Percentiles rank a stretch among this genome's conserved stretches.
These are phyloP conservation scores for Apiosordaria backusii DNA, from an alignment of 495 filamentous ascomycete genomes.

Conservation along the genomic window DNA sequence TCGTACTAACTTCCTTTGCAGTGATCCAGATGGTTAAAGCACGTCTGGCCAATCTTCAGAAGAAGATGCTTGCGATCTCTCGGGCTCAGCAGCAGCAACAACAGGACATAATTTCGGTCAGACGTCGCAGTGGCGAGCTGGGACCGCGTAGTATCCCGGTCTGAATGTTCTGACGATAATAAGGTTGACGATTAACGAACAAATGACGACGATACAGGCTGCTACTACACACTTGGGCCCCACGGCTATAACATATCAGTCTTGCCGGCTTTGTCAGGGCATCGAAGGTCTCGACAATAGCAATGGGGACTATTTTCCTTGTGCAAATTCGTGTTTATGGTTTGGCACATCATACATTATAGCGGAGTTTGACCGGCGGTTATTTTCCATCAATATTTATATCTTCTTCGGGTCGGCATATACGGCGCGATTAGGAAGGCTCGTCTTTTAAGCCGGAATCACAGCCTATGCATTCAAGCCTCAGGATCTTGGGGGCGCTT, in stretches of 20 bases:
- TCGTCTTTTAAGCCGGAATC: neutral
- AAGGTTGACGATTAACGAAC: slow-evolving; percentile 21
- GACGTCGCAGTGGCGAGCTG: slow-evolving; percentile 45
- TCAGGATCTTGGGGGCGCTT: neutral
- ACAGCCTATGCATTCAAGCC: neutral
- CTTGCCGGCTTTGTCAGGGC: neutral
- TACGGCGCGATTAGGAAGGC: neutral
- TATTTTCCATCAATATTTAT: neutral
- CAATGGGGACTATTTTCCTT: neutral
- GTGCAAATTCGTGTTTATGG: neutral
- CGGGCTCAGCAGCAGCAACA: slow-evolving; percentile 34
- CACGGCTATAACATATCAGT: slow-evolving; percentile 6
- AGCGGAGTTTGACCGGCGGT: neutral
- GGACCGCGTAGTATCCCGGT: slow-evolving; percentile 42
- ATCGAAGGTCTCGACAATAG: neutral
- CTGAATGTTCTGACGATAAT: slow-evolving; percentile 19
- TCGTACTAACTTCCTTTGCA: slow-evolving; percentile 24
- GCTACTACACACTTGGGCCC: slow-evolving; percentile 12
- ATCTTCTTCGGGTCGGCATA: neutral
- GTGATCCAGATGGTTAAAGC: slow-evolving; percentile 47
- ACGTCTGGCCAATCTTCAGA: slow-evolving; percentile 39
- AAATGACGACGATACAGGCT: slow-evolving; percentile 19
- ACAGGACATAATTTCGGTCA: slow-evolving; percentile 20
- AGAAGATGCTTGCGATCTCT: slow-evolving; percentile 44
- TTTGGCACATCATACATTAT: neutral